Evolutionary conservation across 148 eudicot species (phyloP).

Genomic region (Vaccinium darrowii): DNA sequence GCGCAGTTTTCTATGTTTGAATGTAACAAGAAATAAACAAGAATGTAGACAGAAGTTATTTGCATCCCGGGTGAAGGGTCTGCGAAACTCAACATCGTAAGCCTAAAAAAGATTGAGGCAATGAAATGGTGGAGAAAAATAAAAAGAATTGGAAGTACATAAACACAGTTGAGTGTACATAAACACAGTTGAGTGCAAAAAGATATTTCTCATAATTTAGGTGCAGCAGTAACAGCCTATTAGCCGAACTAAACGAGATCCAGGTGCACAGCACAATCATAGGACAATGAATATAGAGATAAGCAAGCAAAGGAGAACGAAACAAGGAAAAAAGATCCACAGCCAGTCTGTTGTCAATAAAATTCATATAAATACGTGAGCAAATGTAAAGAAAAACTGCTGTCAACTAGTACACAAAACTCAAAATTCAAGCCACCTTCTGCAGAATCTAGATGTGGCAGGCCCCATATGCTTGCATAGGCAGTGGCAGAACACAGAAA

Average conservation of each 20-base stretch:
- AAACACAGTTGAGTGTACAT: neutral
- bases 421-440: neutral
- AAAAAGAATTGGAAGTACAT: neutral
- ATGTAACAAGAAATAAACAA: neutral
- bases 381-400: neutral
- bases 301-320: neutral
- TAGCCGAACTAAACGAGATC: neutral
- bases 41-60: neutral
- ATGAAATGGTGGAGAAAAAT: neutral
- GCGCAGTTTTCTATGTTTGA: neutral
- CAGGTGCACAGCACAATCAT: neutral
- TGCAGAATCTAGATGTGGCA: neutral
- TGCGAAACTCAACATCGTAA: neutral
- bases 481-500: neutral
- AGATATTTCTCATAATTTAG: neutral
- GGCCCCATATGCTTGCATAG: neutral
- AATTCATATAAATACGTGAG: neutral
- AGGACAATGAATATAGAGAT: neutral
- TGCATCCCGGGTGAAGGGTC: neutral
- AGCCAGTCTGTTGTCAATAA: neutral
- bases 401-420: neutral
- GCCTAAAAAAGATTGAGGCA: neutral
- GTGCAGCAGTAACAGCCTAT: neutral
- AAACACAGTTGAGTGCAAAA: neutral
- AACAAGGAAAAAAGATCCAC: neutral